Conservation (phyloP, 345 rosid species). For the Brassica nigra region DNA sequence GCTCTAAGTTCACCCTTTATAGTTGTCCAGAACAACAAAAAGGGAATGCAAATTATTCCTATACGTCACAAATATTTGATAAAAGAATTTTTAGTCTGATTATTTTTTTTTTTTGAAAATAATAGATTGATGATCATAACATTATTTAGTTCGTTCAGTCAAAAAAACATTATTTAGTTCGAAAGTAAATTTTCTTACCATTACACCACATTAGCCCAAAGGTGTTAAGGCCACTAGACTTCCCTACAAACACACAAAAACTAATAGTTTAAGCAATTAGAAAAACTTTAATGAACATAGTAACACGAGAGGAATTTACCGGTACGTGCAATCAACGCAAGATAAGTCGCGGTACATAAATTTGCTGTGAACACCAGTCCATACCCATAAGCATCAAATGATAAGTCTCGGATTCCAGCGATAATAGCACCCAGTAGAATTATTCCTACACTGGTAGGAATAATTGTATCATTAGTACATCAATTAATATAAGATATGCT, state of each 20-base stretch:
- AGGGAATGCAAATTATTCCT: conserved; percentile 26
- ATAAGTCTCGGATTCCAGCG: conserved; percentile 76
- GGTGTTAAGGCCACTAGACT: conserved; percentile 23
- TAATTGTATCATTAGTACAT: neutral
- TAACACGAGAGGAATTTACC: conserved; percentile 22
- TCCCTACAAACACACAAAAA: neutral
- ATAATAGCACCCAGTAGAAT: conserved; percentile 63
- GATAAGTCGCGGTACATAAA: conserved; percentile 70
- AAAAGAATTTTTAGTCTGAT: neutral
- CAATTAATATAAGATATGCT: neutral
- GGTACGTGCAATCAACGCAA: conserved; percentile 62
- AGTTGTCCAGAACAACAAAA: conserved; percentile 56
- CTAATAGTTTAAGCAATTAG: neutral
- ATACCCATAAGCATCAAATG: conserved; percentile 76
- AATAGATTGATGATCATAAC: neutral
- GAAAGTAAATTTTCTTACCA: neutral
- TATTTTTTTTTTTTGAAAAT: too few relatives aligned
- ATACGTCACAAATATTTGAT: neutral
- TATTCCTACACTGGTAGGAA: conserved; percentile 56
- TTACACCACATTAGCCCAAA: conserved; percentile 39
- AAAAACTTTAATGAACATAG: neutral
- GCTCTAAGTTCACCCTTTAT: conserved; percentile 57
- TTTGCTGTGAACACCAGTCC: conserved; percentile 68
- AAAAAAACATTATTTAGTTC: neutral
- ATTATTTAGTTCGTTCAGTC: neutral